Conservation (phyloP, 176 grass and related monocot genomes). For the Musa acuminata region DNA sequence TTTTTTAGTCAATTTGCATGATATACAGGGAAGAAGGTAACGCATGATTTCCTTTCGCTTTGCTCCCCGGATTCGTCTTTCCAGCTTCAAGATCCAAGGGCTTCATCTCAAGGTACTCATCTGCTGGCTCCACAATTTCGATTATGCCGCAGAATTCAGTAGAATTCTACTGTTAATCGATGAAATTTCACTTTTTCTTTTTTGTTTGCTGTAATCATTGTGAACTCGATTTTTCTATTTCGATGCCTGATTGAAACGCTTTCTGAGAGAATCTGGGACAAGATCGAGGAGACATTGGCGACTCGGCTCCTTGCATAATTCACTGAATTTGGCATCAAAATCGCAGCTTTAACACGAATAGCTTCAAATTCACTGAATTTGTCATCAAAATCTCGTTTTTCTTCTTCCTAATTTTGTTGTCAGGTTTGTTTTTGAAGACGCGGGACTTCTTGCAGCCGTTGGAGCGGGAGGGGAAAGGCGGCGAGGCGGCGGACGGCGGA, state of each 20-base stretch:
- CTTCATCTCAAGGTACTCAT: constrained; percentile 14
- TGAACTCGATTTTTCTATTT: background rate
- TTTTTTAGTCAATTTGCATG: background rate
- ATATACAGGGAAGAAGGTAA: constrained; percentile 12
- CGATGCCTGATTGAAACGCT: background rate
- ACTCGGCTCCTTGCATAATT: too few relatives aligned
- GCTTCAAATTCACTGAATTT: background rate
- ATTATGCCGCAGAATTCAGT: background rate
- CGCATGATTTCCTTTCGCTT: constrained; percentile 19
- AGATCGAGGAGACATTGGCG: too few relatives aligned
- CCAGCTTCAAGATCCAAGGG: constrained; percentile 1
- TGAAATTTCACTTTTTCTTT: background rate
- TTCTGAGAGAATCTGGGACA: too few relatives aligned
- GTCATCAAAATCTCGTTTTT: background rate
- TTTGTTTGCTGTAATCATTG: background rate
- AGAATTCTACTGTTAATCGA: background rate
- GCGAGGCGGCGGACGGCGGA: background rate
- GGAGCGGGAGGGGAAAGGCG: background rate
- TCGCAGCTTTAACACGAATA: background rate
- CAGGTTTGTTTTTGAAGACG: constrained; percentile 16
- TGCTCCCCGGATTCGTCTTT: background rate
- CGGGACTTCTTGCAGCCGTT: constrained; percentile 17
- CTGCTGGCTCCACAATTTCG: too few relatives aligned
- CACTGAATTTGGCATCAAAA: background rate
- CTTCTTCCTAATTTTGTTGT: background rate